Evolutionary conservation across 345 rosid genomes (phyloP), one percentile per base, ranked within the genome.

Genomic region (Hypericum androsaemum): DNA sequence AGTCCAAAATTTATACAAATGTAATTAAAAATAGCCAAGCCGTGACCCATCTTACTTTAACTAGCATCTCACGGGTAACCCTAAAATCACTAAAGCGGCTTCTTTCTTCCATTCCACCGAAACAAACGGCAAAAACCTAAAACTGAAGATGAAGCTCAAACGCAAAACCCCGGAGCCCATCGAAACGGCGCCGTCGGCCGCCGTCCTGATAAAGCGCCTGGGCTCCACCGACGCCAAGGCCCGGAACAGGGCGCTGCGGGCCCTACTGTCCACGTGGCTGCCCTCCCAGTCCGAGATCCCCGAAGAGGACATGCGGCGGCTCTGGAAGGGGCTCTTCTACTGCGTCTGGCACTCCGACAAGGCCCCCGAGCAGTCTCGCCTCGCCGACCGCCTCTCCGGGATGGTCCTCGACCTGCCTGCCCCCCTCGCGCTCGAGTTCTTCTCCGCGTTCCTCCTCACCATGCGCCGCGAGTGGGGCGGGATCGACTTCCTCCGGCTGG

Each of bases 261-360:
- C 67, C 38, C 71, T 88, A 52, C 69, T 92, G 56, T 55, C 67
- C 37, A 68, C 63, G 8, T 88, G 98, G 98, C 77, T 92, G 47
- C 98, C 94, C 0, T 64, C 74, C 7, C 95, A 78, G 43, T 46
- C 79, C 3, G 51, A 67, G 16, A 45, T 92, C 66, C 38, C 84
- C 12, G 95, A 81, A 35, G 88, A 88, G 7, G 86, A 80, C 41
- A 80, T 92, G 86, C 83, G 71, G 82, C 81, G 77, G 79, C 74
- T 92, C 1, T 92, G 98, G 98, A 87, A 84, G 62, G 98, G 95
- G 8, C 80, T 92, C 53, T 92, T 92, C 76, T 92, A 92, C 71
- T 92, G 98, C 64, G 73, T 92, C 45, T 92, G 98, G 98, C 96
- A 88, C 64, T 73, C 98, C 47, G 98, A 92, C 59, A 88, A 92